Conservation (phyloP, 1,139 yeast genomes). For the Pichia inconspicua region DNA sequence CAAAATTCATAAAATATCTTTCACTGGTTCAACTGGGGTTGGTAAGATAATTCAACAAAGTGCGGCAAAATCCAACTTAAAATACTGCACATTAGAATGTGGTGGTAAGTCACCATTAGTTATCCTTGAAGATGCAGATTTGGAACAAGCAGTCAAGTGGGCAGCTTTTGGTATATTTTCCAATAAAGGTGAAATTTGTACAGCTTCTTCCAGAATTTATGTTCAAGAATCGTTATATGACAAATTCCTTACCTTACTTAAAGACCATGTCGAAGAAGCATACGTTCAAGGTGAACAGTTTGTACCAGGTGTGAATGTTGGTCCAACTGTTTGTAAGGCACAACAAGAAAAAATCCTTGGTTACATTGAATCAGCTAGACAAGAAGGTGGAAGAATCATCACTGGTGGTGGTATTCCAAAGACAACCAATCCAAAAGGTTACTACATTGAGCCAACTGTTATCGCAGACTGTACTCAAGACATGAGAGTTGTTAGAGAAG, state of each 20-base stretch:
- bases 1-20: constrained; percentile 46
- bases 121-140: constrained; percentile 47
- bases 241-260: constrained; percentile 43
- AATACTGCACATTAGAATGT: constrained; percentile 57
- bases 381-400: constrained; percentile 50
- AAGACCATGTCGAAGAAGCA: constrained; percentile 37
- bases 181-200: constrained; percentile 55
- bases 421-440: constrained; percentile 30
- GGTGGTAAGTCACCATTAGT: constrained; percentile 58
- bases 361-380: constrained; percentile 44
- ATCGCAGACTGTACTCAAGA: constrained; percentile 45
- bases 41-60: constrained; percentile 48
- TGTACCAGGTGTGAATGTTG: constrained; percentile 50
- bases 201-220: constrained; percentile 48
- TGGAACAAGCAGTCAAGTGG: constrained; percentile 55
- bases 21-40: constrained; percentile 53
- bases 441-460: constrained; percentile 45
- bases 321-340: constrained; percentile 67
- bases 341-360: constrained; percentile 48
- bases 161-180: constrained; percentile 51
- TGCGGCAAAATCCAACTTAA: constrained; percentile 41
- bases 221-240: constrained; percentile 35
- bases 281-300: constrained; percentile 56
- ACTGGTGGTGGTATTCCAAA: constrained; percentile 39
- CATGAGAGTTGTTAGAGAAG: constrained; percentile 50